phyloP scores from a whole-genome alignment of 106 monocot species.

The Narthecium ossifragum region DNA sequence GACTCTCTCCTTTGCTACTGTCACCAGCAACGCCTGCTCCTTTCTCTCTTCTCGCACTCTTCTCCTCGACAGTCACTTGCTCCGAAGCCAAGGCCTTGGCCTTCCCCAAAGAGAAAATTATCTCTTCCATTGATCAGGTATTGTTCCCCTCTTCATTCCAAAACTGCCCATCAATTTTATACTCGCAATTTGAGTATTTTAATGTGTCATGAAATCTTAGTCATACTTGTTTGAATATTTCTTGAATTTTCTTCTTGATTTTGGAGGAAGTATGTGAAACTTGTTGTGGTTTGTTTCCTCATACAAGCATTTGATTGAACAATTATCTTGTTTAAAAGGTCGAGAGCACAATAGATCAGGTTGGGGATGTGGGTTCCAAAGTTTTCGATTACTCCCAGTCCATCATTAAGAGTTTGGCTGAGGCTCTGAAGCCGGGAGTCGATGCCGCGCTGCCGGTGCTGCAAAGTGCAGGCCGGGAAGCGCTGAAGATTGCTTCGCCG shows the following conservation, averaged over 20 bases:
- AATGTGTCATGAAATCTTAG: too few species aligned
- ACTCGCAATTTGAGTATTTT: not conserved
- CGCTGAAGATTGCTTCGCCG: slow-evolving; percentile 61
- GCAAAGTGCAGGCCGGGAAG: slow-evolving; percentile 56
- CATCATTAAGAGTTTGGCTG: slow-evolving; percentile 39
- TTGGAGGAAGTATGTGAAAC: not conserved
- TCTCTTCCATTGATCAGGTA: slow-evolving; percentile 65
- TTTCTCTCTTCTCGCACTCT: slow-evolving; percentile 51
- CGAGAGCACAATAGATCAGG: slow-evolving; percentile 61
- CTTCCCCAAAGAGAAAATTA: slow-evolving; percentile 64
- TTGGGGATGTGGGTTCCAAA: slow-evolving; percentile 38
- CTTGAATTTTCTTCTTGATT: too few species aligned
- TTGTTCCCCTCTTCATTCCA: not conserved
- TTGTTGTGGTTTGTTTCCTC: not conserved
- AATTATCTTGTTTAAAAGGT: slow-evolving; percentile 31
- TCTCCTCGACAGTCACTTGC: slow-evolving; percentile 23
- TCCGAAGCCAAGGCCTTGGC: slow-evolving; percentile 61
- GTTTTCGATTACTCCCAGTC: slow-evolving; percentile 32
- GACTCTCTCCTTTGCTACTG: slow-evolving; percentile 13
- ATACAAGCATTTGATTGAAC: not conserved
- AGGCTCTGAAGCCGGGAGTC: slow-evolving; percentile 55
- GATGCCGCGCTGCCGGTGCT: slow-evolving; percentile 61
- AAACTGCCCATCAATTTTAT: not conserved
- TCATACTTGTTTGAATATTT: too few species aligned
- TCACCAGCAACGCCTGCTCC: slow-evolving; percentile 23